These are phyloP conservation scores for Medicago truncatula DNA, from an alignment of 306 rosid species.

Conservation along the genomic window DNA sequence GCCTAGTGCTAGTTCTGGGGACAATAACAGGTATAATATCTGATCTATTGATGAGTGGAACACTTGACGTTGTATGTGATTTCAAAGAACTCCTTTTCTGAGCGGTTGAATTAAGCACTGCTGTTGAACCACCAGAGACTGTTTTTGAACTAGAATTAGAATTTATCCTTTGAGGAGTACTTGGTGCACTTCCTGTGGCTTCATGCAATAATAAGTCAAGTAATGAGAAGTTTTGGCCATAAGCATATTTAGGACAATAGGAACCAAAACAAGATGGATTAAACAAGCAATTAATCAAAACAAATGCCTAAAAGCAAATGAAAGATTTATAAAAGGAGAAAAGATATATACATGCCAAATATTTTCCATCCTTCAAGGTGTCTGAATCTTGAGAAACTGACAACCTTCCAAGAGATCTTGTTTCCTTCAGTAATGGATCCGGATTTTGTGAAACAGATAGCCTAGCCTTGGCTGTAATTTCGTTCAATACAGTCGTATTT, in stretches of 20 bases:
- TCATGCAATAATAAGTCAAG: conserved; percentile 52
- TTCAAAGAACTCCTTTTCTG: conserved; percentile 71
- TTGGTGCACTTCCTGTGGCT: conserved; percentile 91
- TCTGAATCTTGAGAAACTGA: conserved; percentile 93
- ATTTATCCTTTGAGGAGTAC: conserved; percentile 85
- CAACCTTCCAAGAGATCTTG: conserved; percentile 86
- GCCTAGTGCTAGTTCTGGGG: conserved; percentile 75
- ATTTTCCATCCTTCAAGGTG: conserved; percentile 75
- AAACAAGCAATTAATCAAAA: conserved; percentile 37
- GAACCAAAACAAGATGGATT: conserved; percentile 36
- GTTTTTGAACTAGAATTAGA: conserved; percentile 70
- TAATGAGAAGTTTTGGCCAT: conserved; percentile 42
- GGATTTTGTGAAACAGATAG: conserved; percentile 77
- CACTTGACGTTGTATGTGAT: conserved; percentile 61
- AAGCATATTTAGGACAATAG: conserved; percentile 34
- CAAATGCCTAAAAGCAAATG: neutral
- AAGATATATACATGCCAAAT: conserved; percentile 72
- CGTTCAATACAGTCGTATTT: conserved; percentile 66
- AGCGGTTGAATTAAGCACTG: conserved; percentile 63
- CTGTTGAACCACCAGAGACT: conserved; percentile 61
- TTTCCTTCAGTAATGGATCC: conserved; percentile 79
- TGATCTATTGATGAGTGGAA: conserved; percentile 63
- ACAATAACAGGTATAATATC: conserved; percentile 91
- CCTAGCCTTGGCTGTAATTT: conserved; percentile 67
- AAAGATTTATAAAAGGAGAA: conserved; percentile 31